Evolutionary conservation across 352 stramenopile species (phyloP).

Genomic region (Globisporangium solare): DNA sequence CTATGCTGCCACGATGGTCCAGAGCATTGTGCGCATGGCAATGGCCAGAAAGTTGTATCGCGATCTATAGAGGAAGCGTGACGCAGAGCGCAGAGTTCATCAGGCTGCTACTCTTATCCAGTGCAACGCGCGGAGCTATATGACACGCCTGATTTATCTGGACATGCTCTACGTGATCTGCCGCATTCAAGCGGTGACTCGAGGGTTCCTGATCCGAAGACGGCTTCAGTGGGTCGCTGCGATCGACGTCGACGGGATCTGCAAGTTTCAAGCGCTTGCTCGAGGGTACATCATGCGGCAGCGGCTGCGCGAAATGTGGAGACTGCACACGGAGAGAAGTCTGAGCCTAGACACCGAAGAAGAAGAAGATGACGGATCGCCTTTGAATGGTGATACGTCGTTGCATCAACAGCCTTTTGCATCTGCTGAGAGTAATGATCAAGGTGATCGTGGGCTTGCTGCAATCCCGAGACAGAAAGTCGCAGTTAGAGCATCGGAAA

Average conservation of each 20-base stretch:
- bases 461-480: neutral
- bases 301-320: neutral
- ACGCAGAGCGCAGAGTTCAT: constrained; percentile 15
- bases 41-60: constrained; percentile 17
- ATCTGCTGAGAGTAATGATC: neutral
- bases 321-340: neutral
- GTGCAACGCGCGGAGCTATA: constrained; percentile 36
- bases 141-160: constrained; percentile 76
- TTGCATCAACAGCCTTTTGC: neutral
- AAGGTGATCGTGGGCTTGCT: neutral
- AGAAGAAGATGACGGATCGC: neutral
- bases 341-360: neutral
- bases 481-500: neutral
- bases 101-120: constrained; percentile 51
- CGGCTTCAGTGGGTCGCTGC: constrained; percentile 43
- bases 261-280: constrained; percentile 41
- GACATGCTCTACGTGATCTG: constrained; percentile 77
- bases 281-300: constrained; percentile 28
- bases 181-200: constrained; percentile 70
- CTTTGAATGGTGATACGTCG: neutral
- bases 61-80: constrained; percentile 8
- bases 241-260: constrained; percentile 40
- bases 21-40: constrained; percentile 32
- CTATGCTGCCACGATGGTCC: constrained; percentile 39
- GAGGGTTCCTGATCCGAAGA: constrained; percentile 55